Evolutionary conservation across 345 rosid species (phyloP), one percentile per base, ranked within the genome.

Genomic region (Schrenkiella parvula): DNA sequence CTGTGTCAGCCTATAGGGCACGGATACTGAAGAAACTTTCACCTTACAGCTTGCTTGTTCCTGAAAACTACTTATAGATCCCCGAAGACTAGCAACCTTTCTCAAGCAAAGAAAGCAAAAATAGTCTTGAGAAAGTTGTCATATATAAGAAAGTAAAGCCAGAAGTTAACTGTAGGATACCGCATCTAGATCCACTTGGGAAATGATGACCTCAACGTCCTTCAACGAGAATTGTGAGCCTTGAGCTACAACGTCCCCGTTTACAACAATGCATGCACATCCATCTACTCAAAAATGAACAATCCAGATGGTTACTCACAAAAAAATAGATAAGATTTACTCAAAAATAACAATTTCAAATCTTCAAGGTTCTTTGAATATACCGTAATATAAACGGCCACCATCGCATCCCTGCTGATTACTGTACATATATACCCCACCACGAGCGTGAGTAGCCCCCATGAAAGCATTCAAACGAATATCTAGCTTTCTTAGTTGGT

Each of bases 321-420:
- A 29, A 21, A 18, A 34, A 17, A 59, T 35, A 35, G 12, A 32
- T 44, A 55, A 42, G 2, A 54, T 12, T n/a, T 57, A 22, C 31
- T 32, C 10, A 28, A 63, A 46, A 26, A 4, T 37, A 21, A 32
- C 8, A 23, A 26, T 44, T 8, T 44, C 17, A 44, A 37, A 48
- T 39, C 6, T 29, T 4, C 15, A 31, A 26, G 21, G 28, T 55
- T 63, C 3, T n/a, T 56, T 3, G 25, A 37, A 32, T 17, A 70
- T 80, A 95, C 97, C 99, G 52, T 87, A 91, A 80, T 95, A 95
- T 47, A 91, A 86, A 68, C 96, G 92, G 60, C 92, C 79, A 38
- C 99, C 99, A 83, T 95, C 99, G 58, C 99, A 95, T 66, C 99
- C 99, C 73, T 92, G 95, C 4, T 89, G 99, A 82, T 95, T 95